Base-by-base conservation (phyloP, 352 stramenopile species). In the Globisporangium radiosum region DNA sequence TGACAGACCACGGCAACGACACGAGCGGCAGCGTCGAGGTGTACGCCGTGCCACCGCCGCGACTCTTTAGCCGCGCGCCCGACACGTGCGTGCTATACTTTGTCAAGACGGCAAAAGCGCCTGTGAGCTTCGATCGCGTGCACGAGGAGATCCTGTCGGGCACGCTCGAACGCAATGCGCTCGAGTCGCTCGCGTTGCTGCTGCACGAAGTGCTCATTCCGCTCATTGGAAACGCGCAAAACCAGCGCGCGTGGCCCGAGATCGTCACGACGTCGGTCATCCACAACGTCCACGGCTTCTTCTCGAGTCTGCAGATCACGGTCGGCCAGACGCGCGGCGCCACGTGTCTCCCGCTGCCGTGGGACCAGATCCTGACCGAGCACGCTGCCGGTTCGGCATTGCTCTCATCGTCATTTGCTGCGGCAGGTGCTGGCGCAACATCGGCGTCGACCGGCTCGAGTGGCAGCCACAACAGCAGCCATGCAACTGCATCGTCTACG, bases 301-400 rank as follows among this genome's bases (percentile, higher is more conserved):
- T 86, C 56, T 90, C 81, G 7, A 93, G 76, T 40, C 48, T 97
- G 8, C 85, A 96, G 69, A 97, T 97, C 69, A 95, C 82, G 0
- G 70, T 93, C 10, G 88, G 88, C 2, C 85, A 95, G 59, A 92
- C 88, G 14, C 75, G 86, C 36, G 88, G 88, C 0, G 76, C 74
- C 4, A 95, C 88, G 37, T 93, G 81, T 63, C 70, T 97, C 19
- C 88, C 88, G 2, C 65, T 97, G 33, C 88, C 88, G 0, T 91
- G 85, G 81, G 78, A 91, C 55, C 78, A 89, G 52, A 70, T 83
- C 15, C 65, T 88, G 37, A 83, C 73, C 19, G 78, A 87, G 17
- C 88, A 71, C 36, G 60, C 63, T 11, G 77, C 67, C 44, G 63
- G 66, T 1, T 62, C 66, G 1, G 48, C 68, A 3, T 37, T 57